phyloP scores from a whole-genome alignment of 306 rosid genomes.

The Benincasa hispida region DNA sequence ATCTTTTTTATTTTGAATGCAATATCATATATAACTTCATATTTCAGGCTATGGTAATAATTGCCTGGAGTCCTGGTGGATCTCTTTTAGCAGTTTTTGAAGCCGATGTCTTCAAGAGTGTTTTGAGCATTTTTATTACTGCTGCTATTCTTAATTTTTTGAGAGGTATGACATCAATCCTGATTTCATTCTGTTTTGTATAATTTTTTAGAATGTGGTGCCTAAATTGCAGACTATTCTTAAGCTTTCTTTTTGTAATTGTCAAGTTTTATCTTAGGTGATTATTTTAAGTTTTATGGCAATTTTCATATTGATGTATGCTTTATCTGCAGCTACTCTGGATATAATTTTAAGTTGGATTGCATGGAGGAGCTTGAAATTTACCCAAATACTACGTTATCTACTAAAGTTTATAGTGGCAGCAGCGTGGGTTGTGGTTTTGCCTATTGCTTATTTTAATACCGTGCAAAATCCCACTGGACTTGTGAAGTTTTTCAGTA shows the following conservation, averaged over 20 bases:
- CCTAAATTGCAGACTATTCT: neutral
- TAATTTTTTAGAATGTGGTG: neutral
- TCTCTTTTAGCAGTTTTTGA: conserved; percentile 53
- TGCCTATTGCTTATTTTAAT: conserved; percentile 67
- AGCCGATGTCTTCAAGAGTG: conserved; percentile 59
- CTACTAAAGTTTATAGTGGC: conserved; percentile 76
- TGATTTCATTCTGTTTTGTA: neutral
- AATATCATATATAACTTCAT: neutral
- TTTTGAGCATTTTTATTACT: conserved; percentile 75
- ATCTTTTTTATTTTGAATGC: conserved; percentile 3
- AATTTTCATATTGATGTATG: conserved; percentile 8
- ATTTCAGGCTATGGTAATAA: conserved; percentile 84
- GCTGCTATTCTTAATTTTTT: conserved; percentile 78
- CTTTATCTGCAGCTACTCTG: conserved; percentile 50
- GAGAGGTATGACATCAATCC: conserved; percentile 45
- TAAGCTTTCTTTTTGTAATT: neutral
- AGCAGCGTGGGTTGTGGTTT: conserved; percentile 75
- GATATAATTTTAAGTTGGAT: conserved; percentile 72
- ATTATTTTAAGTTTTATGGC: neutral
- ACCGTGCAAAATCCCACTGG: conserved; percentile 71
- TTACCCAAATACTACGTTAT: conserved; percentile 69
- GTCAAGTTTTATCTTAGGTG: neutral
- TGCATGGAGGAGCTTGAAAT: conserved; percentile 87
- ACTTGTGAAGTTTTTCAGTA: conserved; percentile 56
- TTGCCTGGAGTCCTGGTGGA: conserved; percentile 87